A percentile compares a stretch with the other conserved stretches of the same genome.
These are phyloP conservation scores for Hypoxylon fuscum DNA, from an alignment of 495 filamentous ascomycete species.

Conservation along the genomic window DNA sequence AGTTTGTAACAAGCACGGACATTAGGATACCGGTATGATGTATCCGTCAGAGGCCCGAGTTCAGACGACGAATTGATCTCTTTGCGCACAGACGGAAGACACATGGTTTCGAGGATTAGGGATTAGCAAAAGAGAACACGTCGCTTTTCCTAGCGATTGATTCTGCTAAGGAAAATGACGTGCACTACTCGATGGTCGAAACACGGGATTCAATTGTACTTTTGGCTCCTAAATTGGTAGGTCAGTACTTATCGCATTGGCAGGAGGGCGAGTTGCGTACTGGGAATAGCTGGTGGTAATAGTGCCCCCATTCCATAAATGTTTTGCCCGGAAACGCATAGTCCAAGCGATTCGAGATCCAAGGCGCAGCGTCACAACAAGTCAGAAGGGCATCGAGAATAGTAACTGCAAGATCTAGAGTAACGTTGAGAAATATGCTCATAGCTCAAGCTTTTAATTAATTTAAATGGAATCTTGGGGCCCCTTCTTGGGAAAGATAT, in stretches of 20 bases:
- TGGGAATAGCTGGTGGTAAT: slow-evolving; percentile 19
- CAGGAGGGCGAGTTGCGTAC: slow-evolving; percentile 5
- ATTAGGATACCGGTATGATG: slow-evolving; percentile 11
- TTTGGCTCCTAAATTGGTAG: slow-evolving; percentile 9
- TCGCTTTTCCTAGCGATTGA: neutral
- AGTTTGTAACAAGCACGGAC: slow-evolving; percentile 12
- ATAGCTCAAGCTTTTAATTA: slow-evolving; percentile 1
- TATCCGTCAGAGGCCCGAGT: slow-evolving; percentile 18
- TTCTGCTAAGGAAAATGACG: neutral
- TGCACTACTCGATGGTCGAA: slow-evolving; percentile 1
- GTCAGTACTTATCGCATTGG: slow-evolving; percentile 7
- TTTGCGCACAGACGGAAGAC: slow-evolving; percentile 21
- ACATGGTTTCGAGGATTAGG: slow-evolving; percentile 5
- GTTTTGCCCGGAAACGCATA: slow-evolving; percentile 11
- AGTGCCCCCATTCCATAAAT: neutral
- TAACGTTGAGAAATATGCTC: neutral
- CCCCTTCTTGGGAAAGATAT: slow-evolving; percentile 4
- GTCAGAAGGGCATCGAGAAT: slow-evolving; percentile 15
- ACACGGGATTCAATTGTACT: neutral
- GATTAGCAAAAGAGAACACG: slow-evolving; percentile 10
- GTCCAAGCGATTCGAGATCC: slow-evolving; percentile 1
- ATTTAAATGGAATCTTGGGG: slow-evolving; percentile 22
- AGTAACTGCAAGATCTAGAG: slow-evolving; percentile 23
- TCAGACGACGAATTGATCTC: slow-evolving; percentile 5
- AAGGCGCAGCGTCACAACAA: slow-evolving; percentile 16